Conservation (phyloP, 345 rosid genomes). For the Salix dunnii region DNA sequence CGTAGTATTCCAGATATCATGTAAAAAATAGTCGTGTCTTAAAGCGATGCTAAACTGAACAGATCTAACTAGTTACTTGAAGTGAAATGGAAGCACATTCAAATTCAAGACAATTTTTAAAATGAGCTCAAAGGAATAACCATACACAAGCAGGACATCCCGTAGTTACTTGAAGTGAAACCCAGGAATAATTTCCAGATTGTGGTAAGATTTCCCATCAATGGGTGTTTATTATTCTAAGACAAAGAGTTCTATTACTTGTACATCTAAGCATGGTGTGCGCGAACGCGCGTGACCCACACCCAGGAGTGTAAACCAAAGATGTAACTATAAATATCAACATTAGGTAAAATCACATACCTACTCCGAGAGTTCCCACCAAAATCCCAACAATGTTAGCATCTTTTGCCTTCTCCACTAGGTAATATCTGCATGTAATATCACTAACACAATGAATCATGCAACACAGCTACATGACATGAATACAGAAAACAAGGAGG, state of each 20-base stretch:
- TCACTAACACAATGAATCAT: background rate
- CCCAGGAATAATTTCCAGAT: background rate
- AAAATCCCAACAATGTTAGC: constrained; percentile 84
- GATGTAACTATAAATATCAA: background rate
- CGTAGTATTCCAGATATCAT: too few relatives aligned
- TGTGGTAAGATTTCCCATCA: background rate
- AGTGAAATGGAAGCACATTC: too few relatives aligned
- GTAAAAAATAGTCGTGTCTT: too few relatives aligned
- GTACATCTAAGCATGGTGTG: background rate
- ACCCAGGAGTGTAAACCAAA: background rate
- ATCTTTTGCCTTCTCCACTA: constrained; percentile 97
- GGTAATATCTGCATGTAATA: constrained; percentile 63
- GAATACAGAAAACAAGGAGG: background rate
- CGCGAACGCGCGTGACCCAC: too few relatives aligned
- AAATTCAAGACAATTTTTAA: background rate
- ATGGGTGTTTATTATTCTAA: background rate
- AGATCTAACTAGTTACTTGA: background rate
- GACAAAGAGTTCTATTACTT: background rate
- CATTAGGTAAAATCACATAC: constrained; percentile 35
- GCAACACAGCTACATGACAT: background rate
- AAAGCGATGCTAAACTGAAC: background rate
- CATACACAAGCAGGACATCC: background rate
- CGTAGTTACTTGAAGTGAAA: background rate
- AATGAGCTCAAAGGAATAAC: background rate
- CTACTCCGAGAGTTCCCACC: constrained; percentile 97